Evolutionary conservation across 495 filamentous ascomycete genomes (phyloP), one percentile per base, ranked within the genome.

Genomic region (Penicillium pancosmium): DNA sequence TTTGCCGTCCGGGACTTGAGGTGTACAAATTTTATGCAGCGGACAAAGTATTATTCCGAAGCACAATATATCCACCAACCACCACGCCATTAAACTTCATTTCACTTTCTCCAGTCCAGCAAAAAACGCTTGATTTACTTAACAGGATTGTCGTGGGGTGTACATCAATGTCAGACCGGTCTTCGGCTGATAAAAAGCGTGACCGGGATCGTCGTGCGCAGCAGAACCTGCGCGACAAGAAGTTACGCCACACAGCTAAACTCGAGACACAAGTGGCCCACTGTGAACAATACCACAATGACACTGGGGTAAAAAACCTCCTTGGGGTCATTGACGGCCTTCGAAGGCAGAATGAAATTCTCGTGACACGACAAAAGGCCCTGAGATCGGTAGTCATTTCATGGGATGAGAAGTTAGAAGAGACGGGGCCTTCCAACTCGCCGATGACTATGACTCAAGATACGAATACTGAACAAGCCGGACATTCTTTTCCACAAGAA

Each of bases 181-280:
- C 63, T 25, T 50, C 60, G 15, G 31, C 55, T 4, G 63, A 66
- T 19, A 65, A 64, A 47, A 73, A 73, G 15, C 63, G 70, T 16
- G 54, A 67, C 6, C 64, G 70, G 33, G 70, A 73, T 48, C 66
- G 70, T 15, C 62, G 66, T 1, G 64, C 70, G 4, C 70, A 73
- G 35, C 63, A 70, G 40, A 68, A 51, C n/a, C 58, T 70, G 4
- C 68, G 70, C 40, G 57, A 64, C 15, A 73, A 69, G 23, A 68
- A 68, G 40, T 38, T 61, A 19, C 54, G 59, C n/a, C 59, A 67
- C 23, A 58, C 54, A 31, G 12, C 57, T 6, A 43, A 66, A 13
- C 59, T 73, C 15, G 66, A 73, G 54, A 52, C 58, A 3, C 54
- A 55, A 10, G 59, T 71, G 34, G 64, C 62, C 0, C 61, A 67